Conservation (phyloP, 805 yeast species). For the Metschnikowia henanensis region DNA sequence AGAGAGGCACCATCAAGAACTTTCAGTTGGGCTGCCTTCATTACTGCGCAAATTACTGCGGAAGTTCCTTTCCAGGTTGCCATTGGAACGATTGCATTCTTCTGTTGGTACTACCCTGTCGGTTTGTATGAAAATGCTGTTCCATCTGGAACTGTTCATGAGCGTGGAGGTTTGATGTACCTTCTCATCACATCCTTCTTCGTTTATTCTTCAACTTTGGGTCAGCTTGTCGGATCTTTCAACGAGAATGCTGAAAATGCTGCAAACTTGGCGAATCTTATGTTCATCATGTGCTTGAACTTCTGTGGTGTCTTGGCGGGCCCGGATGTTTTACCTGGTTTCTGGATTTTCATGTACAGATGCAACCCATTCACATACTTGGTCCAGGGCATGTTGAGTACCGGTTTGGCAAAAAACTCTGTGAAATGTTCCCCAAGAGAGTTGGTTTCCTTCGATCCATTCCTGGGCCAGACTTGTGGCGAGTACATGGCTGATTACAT, state of each 20-base stretch:
- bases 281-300: constrained; percentile 40
- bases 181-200: constrained; percentile 20
- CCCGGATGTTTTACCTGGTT: constrained; percentile 66
- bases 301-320: constrained; percentile 76
- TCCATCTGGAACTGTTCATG: constrained; percentile 19
- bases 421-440: constrained; percentile 47
- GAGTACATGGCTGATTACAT: constrained; percentile 50
- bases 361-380: constrained; percentile 73
- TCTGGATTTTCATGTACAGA: constrained; percentile 85
- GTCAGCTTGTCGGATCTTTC: constrained; percentile 24
- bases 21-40: constrained; percentile 43
- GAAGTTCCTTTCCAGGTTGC: constrained; percentile 49
- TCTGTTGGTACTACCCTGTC: constrained; percentile 58
- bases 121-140: constrained; percentile 20
- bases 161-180: constrained; percentile 42
- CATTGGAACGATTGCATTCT: constrained; percentile 62
- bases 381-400: constrained; percentile 21
- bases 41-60: constrained; percentile 39
- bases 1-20: constrained; percentile 47
- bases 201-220: constrained; percentile 24
- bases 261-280: constrained; percentile 24
- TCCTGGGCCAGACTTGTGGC: constrained; percentile 64
- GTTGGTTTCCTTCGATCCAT: constrained; percentile 34
- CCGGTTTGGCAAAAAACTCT: constrained; percentile 49
- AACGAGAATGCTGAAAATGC: constrained; percentile 25